Conservation (phyloP, 192 early-diverging fungal genomes). For the Mortierella antarctica region DNA sequence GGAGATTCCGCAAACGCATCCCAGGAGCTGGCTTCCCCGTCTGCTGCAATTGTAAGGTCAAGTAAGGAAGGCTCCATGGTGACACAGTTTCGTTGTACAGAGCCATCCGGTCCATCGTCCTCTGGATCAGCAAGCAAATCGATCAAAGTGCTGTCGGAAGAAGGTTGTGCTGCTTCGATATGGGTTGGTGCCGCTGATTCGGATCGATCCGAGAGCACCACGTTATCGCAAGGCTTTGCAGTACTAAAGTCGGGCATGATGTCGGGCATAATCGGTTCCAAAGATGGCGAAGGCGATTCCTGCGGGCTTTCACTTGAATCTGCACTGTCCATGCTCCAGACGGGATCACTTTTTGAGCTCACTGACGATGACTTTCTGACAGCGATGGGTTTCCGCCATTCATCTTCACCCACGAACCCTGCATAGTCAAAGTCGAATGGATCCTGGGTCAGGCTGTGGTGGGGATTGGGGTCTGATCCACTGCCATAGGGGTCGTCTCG, state of each 20-base stretch:
- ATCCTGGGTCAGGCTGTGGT: background rate
- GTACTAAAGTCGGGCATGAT: conserved; percentile 10
- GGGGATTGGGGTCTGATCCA: background rate
- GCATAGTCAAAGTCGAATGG: conserved; percentile 9
- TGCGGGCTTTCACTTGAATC: background rate
- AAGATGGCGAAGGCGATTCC: too few species aligned
- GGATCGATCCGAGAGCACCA: too few species aligned
- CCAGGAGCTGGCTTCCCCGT: too few species aligned
- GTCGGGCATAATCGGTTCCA: background rate
- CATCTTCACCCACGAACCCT: conserved; percentile 21
- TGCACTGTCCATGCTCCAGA: background rate
- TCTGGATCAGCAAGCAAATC: background rate
- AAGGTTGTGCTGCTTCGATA: too few species aligned
- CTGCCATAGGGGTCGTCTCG: background rate
- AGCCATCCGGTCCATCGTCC: background rate
- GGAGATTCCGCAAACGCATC: too few species aligned
- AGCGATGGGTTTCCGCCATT: conserved; percentile 9
- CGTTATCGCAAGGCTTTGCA: background rate
- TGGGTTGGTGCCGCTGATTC: too few species aligned
- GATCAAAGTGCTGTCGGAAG: too few species aligned
- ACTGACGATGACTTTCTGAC: background rate
- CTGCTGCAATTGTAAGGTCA: too few species aligned
- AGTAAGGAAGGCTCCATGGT: too few species aligned
- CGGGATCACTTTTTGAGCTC: background rate
- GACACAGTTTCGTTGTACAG: background rate